Base-by-base conservation (phyloP, 73 alveolate species). In the Halteria grandinella region DNA sequence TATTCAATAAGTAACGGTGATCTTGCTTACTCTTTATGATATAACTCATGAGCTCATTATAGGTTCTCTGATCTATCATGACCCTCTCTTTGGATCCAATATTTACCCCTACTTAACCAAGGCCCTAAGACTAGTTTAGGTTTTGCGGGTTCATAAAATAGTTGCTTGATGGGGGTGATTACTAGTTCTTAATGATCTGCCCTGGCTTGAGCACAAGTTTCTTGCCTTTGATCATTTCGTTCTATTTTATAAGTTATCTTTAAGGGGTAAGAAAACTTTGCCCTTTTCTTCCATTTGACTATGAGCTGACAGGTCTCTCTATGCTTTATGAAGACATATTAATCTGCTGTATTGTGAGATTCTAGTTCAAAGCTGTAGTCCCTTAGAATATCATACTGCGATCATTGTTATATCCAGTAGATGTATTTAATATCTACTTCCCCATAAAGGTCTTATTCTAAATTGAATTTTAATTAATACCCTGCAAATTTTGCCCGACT, bases 41-140 rank as follows among this genome's bases (percentile, higher is more conserved):
- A 66, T 66, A 66, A 47, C 47, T 66, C 80, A 66, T 66, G 4
- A 66, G 32, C 29, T 66, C 80, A 5, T 66, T 66, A 47, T 66
- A 66, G 4, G 80, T 66, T 57, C 47, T 66, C 31, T 66, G 43
- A 27, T 66, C 80, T 66, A 66, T 66, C 1, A 28, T 7, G 3
- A 66, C 52, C 51, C 47, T 66, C 21, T 66, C 80, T 44, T 66
- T 66, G 8, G 45, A 66, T 10, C 21, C 8, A 28, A 27, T 8
- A 44, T 66, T n/a, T n/a, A n/a, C n/a, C n/a, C n/a, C n/a, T n/a
- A n/a, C n/a, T n/a, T n/a, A n/a, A n/a, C n/a, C n/a, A n/a, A n/a
- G n/a, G n/a, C n/a, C n/a, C n/a, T n/a, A n/a, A n/a, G n/a, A n/a
- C n/a, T n/a, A n/a, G n/a, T n/a, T n/a, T n/a, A n/a, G n/a, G n/a